Percentiles rank a stretch among this genome's conserved stretches.
Conservation (phyloP, 2,329 filamentous ascomycete species). For the Cyanodermella asteris region DNA sequence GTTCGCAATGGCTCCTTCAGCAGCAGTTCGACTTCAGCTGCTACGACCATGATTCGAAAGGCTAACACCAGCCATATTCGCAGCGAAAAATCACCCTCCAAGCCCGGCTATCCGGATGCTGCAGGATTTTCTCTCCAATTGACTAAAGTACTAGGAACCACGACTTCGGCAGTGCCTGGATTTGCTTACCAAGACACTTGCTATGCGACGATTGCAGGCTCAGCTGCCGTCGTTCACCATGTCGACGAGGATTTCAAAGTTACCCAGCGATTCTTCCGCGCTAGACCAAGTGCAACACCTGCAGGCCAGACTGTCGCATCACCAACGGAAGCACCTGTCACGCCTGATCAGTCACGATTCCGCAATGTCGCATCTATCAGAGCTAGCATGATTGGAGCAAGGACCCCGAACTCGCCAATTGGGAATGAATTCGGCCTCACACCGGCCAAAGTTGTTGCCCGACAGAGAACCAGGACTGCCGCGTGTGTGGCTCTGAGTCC, state of each 20-base stretch:
- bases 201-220: slow-evolving; percentile 84
- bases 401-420: slow-evolving; percentile 28
- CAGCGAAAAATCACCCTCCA: neutral
- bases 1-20: no score
- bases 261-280: slow-evolving; percentile 75
- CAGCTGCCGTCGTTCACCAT: slow-evolving; percentile 74
- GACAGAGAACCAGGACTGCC: slow-evolving; percentile 82
- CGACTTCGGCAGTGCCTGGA: slow-evolving; percentile 60
- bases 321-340: slow-evolving; percentile 28
- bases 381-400: slow-evolving; percentile 12
- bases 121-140: slow-evolving; percentile 15
- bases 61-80: slow-evolving; percentile 3
- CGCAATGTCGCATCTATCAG: slow-evolving; percentile 3
- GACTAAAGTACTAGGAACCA: slow-evolving; percentile 79
- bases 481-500: slow-evolving; percentile 76
- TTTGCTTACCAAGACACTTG: slow-evolving; percentile 52
- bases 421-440: slow-evolving; percentile 35
- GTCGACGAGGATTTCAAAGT: slow-evolving; percentile 42
- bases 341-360: slow-evolving; percentile 2
- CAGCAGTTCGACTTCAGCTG: no score
- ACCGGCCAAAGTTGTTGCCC: slow-evolving; percentile 75
- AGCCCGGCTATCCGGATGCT: no score
- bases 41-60: slow-evolving; percentile 4
- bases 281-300: slow-evolving; percentile 42
- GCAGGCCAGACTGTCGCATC: slow-evolving; percentile 34